Evolutionary conservation across 495 filamentous ascomycete genomes (phyloP).

Genomic region (Cladorrhinum samala): DNA sequence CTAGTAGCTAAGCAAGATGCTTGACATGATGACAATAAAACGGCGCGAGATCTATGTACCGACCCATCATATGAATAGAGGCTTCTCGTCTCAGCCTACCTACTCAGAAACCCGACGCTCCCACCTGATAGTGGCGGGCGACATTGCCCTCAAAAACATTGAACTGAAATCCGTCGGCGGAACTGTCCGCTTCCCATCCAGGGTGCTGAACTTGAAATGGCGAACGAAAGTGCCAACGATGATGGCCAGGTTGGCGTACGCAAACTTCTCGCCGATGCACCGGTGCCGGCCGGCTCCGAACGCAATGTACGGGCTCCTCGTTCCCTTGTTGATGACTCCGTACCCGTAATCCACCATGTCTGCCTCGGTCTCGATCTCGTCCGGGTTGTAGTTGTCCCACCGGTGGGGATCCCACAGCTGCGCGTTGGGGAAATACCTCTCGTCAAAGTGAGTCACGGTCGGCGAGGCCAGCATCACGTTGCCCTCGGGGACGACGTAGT

Average conservation of each 20-base stretch:
- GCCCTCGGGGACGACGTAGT: slow-evolving; percentile 55
- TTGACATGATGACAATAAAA: too few relatives aligned
- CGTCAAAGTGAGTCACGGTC: slow-evolving; percentile 36
- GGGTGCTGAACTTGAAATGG: slow-evolving; percentile 38
- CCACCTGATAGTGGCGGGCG: slow-evolving; percentile 9
- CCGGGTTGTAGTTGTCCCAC: slow-evolving; percentile 34
- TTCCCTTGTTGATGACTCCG: slow-evolving; percentile 44
- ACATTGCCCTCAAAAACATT: slow-evolving; percentile 45
- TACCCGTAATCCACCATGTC: slow-evolving; percentile 24
- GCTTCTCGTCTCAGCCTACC: too few relatives aligned
- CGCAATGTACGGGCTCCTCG: slow-evolving; percentile 50
- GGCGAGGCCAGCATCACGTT: slow-evolving; percentile 66
- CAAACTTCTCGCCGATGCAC: slow-evolving; percentile 54
- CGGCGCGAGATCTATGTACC: too few relatives aligned
- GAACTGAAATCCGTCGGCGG: slow-evolving; percentile 49
- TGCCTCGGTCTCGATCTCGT: slow-evolving; percentile 15
- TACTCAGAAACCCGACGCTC: slow-evolving; percentile 14
- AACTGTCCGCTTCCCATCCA: slow-evolving; percentile 27
- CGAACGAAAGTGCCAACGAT: slow-evolving; percentile 45
- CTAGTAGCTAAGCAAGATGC: too few relatives aligned
- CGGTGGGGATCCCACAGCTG: slow-evolving; percentile 49
- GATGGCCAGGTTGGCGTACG: slow-evolving; percentile 46
- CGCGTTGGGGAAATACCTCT: slow-evolving; percentile 42
- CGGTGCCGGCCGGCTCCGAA: slow-evolving; percentile 53
- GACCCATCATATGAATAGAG: too few relatives aligned